Evolutionary conservation across 2,329 filamentous ascomycete genomes (phyloP), one percentile per base, ranked within the genome.

Genomic region (Fusarium concolor): DNA sequence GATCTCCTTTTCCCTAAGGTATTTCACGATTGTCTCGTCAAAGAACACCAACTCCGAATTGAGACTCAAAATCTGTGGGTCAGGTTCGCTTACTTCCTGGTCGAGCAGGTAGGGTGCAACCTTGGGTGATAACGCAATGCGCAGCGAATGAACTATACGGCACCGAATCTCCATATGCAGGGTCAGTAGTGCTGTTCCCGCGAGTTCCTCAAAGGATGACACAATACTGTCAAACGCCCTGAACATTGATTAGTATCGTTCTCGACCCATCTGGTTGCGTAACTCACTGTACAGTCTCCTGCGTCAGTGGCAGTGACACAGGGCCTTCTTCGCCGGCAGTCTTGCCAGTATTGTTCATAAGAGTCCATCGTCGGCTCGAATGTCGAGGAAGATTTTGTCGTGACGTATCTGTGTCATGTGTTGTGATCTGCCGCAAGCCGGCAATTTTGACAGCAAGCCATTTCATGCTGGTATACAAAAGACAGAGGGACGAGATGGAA

Each of bases 401-500:
- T 67, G 89, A 86, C 31, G 88, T 89, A 77, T 93, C 89, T 37
- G 88, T 87, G 44, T 92, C 89, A 63, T 91, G 89, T 52, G 86
- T 84, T 20, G 92, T 95, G 73, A 97, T 93, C 75, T 95, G 90
- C 41, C 96, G 88, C 53, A 99, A 84, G 58, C 92, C 85, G n/a
- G 86, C 83, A 41, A 97, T 89, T 80, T 95, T 96, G 71, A 90
- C 90, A 20, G 92, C 90, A 35, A 99, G 87, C 96, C 96, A 99
- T 83, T 96, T 96, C 93, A 98, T 97, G 82, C 94, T 97, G 49
- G 94, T 97, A 78, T 97, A 96, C 35, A 99, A 83, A 38, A 97
- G 86, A 71, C 94, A 97, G 6, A 99, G 82, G 6, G 91, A 91
- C 42, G 91, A 89, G 28, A 98, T 90, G 6, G 90, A 92, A 76